Percentiles rank a stretch among this genome's conserved stretches.
Evolutionary conservation across 2,329 filamentous ascomycete species (phyloP).

Genomic region (Ophiobolus disseminans): DNA sequence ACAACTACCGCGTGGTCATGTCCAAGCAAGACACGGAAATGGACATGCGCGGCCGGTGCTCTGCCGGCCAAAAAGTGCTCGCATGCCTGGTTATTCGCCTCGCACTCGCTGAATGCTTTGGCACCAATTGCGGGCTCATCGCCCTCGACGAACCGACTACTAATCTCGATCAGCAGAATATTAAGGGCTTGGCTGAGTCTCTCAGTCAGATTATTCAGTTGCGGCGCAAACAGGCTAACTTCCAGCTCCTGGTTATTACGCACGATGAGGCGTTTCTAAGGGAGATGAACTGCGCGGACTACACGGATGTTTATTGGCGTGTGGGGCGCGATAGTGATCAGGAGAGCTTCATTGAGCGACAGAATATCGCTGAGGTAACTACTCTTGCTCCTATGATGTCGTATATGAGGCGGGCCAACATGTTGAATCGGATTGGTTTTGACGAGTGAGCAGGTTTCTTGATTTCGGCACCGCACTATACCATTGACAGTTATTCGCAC

Average conservation of each 20-base stretch:
- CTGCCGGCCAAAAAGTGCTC: constrained; percentile 93
- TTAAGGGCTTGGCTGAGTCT: constrained; percentile 83
- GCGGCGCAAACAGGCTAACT: constrained; percentile 86
- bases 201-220: constrained; percentile 86
- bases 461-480: constrained; percentile 3
- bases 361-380: constrained; percentile 53
- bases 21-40: constrained; percentile 96
- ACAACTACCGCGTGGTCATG: constrained; percentile 98
- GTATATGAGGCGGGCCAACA: background rate
- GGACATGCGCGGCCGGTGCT: constrained; percentile 99
- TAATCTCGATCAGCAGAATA: constrained; percentile 95
- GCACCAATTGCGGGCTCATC: constrained; percentile 93
- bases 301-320: constrained; percentile 89
- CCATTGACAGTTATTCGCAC: no score
- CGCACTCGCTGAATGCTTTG: constrained; percentile 94
- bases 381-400: background rate
- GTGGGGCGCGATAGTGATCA: constrained; percentile 83
- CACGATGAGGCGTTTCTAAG: constrained; percentile 96
- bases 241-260: constrained; percentile 98
- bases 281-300: constrained; percentile 93
- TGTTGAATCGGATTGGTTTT: constrained; percentile 7
- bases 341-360: constrained; percentile 82
- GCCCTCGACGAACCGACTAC: constrained; percentile 97
- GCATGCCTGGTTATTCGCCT: constrained; percentile 97
- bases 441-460: constrained; percentile 17